Evolutionary conservation across 169 alveolate species (phyloP), one percentile per base, ranked within the genome.

Genomic region (Babesia divergens): DNA sequence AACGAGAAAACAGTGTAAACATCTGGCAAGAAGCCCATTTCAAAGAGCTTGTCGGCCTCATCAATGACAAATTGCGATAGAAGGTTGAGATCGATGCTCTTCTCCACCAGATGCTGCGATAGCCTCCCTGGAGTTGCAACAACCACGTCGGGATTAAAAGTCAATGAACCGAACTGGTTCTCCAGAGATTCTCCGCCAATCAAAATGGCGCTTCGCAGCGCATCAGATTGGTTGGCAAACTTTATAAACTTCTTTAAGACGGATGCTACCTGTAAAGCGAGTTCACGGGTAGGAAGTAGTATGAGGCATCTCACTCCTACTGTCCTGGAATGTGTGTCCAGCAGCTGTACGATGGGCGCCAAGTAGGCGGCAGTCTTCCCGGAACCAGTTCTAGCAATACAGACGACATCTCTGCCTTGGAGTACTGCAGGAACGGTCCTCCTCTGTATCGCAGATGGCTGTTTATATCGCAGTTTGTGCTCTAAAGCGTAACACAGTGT

Each of bases 81-180:
- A 58, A 90, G 89, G 56, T 74, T 83, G 56, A 95, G 80, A 56
- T 90, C 89, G 52, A 95, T 50, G 37, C 96, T 93, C n/a, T 91
- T 91, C 80, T 95, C 97, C 65, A 89, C 93, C 54, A 96, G 84
- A 72, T 93, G 96, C 74, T 94, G 97, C 65, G 92, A 76, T 14
- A 96, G 88, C 74, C 99, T 87, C 22, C 99, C 99, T 0, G 99
- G 99, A 0, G 99, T 95, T 16, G 98, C 97, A 38, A 95, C 92
- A 20, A 95, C 91, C 22, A 96, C 92, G 84, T 96, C 99, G 5
- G 98, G 97, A 79, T 95, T 95, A 54, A 84, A 84, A n/a, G 97
- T 94, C 6, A 96, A 66, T 20, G 93, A 83, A 75, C 95, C 98
- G 74, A 96, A 95, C 69, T 96, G 96, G 29, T 90, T 91, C 53